Evolutionary conservation across 208 protist species (phyloP), one percentile per base, ranked within the genome.

Genomic region (Crithidia acanthocephali): DNA sequence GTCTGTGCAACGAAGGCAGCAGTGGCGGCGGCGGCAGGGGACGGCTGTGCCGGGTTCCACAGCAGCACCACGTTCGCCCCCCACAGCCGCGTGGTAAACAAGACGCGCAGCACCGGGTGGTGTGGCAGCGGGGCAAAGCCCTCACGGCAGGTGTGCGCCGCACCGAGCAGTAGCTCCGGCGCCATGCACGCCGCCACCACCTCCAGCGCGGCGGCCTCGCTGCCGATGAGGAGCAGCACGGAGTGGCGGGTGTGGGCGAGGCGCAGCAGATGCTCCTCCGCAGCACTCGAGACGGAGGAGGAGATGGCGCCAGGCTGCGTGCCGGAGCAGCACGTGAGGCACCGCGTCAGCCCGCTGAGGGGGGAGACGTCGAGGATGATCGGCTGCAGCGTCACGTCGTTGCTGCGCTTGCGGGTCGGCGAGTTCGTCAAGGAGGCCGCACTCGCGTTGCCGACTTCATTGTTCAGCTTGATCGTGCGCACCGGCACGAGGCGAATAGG

Each of bases 361-460:
- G 87, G 87, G 23, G 85, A 93, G 13, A 93, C 64, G 35, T 93
- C 86, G 22, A 95, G 59, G 13, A 93, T 80, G 50, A 93, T 82
- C 5, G 86, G 76, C 56, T 82, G 85, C 40, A 86, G 44, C 33
- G 79, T 68, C 6, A 68, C 52, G 61, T 86, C 77, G 32, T 81
- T 68, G 13, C 30, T 32, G 59, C 51, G 28, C 30, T 32, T 9
- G 22, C 56, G 68, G n/a, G 37, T 65, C 53, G 27, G 57, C n/a
- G 16, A 84, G 56, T n/a, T 76, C 23, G 28, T 9, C 20, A 50
- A 13, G 45, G 32, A 18, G 44, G 44, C 63, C 2, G 59, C 22
- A 0, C 33, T 48, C 33, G 56, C 61, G 27, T 63, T 63, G 22
- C 71, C 55, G 0, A 84, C 69, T 20, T 79, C 64, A 60, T 90